phyloP scores from a whole-genome alignment of 2,329 filamentous ascomycete genomes.

The Colletotrichum eremochloae region DNA sequence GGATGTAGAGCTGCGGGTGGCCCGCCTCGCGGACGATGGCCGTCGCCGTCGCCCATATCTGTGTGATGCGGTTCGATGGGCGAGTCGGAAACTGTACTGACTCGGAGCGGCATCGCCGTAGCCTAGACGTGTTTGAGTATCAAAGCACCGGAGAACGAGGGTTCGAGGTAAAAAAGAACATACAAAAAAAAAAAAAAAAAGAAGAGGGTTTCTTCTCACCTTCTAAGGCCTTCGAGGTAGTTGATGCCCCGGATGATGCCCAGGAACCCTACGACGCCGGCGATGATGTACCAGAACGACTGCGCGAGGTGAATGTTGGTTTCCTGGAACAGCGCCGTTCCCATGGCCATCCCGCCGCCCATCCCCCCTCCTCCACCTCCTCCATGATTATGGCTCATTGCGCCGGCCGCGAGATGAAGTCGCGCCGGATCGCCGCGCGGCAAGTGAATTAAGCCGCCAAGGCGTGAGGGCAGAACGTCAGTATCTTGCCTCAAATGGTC shows the following conservation, averaged over 20 bases:
- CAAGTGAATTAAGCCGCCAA: neutral
- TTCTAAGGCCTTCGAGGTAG: conserved; percentile 55
- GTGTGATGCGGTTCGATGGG: conserved; percentile 60
- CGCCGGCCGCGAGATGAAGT: conserved; percentile 7
- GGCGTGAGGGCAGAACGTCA: neutral
- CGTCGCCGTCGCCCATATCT: conserved; percentile 70
- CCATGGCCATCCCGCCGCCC: conserved; percentile 44
- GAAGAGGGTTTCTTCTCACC: conserved; percentile 49
- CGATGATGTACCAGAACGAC: conserved; percentile 72
- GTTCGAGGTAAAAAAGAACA: too few relatives aligned
- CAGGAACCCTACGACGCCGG: conserved; percentile 60
- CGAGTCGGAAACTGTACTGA: conserved; percentile 65
- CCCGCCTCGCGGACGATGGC: conserved; percentile 68
- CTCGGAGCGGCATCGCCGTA: conserved; percentile 59
- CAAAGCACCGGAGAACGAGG: neutral
- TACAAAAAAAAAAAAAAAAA: neutral
- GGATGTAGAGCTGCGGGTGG: conserved; percentile 67
- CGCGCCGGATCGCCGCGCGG: neutral
- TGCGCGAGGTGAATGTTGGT: conserved; percentile 66
- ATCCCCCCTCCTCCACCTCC: conserved; percentile 25
- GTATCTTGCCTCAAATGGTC: neutral
- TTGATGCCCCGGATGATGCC: conserved; percentile 59
- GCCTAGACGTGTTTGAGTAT: conserved; percentile 51
- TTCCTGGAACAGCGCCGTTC: conserved; percentile 56
- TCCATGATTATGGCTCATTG: conserved; percentile 44